These are phyloP conservation scores for Wallacemonas collosoma DNA, from an alignment of 208 protist species.

Conservation along the genomic window DNA sequence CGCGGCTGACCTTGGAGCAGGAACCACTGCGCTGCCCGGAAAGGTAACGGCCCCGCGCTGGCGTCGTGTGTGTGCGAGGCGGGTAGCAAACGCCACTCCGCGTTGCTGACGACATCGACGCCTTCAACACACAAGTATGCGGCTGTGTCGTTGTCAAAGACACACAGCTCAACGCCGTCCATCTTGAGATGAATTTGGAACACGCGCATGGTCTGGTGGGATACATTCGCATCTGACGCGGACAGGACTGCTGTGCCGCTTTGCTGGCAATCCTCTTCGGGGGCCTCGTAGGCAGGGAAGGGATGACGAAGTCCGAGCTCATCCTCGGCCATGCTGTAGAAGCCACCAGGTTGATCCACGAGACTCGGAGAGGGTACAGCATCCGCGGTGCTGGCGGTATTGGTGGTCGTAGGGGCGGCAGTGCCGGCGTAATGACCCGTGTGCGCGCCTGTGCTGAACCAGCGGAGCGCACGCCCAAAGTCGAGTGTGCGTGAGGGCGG, in stretches of 20 bases:
- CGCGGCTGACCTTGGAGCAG: not conserved
- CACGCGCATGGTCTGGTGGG: not conserved
- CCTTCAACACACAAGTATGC: conserved; percentile 17
- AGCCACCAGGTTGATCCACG: not conserved
- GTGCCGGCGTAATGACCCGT: not conserved
- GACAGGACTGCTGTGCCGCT: not conserved
- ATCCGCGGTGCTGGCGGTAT: not conserved
- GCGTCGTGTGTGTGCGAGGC: conserved; percentile 39
- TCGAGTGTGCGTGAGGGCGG: not conserved
- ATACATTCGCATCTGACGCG: no score
- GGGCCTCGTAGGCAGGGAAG: conserved; percentile 5
- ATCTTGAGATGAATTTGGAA: conserved; percentile 14
- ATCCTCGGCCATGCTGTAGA: conserved; percentile 5
- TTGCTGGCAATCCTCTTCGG: not conserved
- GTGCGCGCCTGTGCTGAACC: conserved; percentile 4
- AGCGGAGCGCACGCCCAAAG: conserved; percentile 6
- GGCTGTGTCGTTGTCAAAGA: conserved; percentile 17
- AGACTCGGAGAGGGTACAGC: not conserved
- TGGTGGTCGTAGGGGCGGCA: not conserved
- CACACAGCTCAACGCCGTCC: conserved; percentile 16
- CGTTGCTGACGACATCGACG: conserved; percentile 25
- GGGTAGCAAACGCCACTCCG: conserved; percentile 36
- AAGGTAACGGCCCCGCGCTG: conserved; percentile 11
- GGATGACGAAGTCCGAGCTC: conserved; percentile 14
- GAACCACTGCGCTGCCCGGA: conserved; percentile 11